A percentile compares a stretch with the other conserved stretches of the same genome.
Conservation (phyloP, 257 asterid species). For the Mentha longifolia region DNA sequence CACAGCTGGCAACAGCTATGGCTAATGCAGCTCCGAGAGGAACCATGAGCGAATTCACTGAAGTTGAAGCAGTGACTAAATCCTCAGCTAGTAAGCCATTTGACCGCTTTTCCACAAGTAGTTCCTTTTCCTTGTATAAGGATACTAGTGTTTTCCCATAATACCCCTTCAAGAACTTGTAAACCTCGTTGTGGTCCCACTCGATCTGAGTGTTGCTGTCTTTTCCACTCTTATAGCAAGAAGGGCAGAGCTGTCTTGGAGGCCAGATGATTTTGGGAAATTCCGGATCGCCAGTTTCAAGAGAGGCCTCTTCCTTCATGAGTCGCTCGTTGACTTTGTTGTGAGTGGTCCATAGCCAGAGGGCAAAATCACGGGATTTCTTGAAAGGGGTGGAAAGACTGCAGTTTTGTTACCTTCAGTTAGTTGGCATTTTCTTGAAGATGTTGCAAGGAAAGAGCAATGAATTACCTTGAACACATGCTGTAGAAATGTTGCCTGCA, state of each 20-base stretch:
- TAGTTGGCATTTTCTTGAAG: slow-evolving; percentile 10
- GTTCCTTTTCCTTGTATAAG: slow-evolving; percentile 61
- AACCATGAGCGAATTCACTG: slow-evolving; percentile 68
- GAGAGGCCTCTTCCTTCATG: slow-evolving; percentile 72
- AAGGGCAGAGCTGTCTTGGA: slow-evolving; percentile 72
- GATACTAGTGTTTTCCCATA: slow-evolving; percentile 64
- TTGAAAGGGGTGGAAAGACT: slow-evolving; percentile 77
- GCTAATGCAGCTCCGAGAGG: slow-evolving; percentile 97
- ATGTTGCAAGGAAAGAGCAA: slow-evolving; percentile 18
- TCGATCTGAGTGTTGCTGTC: slow-evolving; percentile 32
- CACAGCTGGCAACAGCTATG: slow-evolving; percentile 95
- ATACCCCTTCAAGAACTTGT: slow-evolving; percentile 61
- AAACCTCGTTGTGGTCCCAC: slow-evolving; percentile 71
- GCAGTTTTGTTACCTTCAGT: slow-evolving; percentile 32
- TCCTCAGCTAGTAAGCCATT: slow-evolving; percentile 47
- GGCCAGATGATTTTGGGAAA: slow-evolving; percentile 89
- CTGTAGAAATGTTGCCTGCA: slow-evolving; percentile 83
- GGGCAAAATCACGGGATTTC: slow-evolving; percentile 65
- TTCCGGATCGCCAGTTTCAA: slow-evolving; percentile 72
- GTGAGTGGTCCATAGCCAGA: slow-evolving; percentile 95
- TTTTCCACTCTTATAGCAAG: slow-evolving; percentile 56
- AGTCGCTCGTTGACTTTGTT: slow-evolving; percentile 83
- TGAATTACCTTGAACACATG: slow-evolving; percentile 84
- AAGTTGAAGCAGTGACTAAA: slow-evolving; percentile 39
- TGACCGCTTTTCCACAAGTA: slow-evolving; percentile 35